A percentile compares a stretch with the other conserved stretches of the same genome.
Evolutionary conservation across 257 asterid genomes (phyloP).

Genomic region (Fraxinus excelsior): DNA sequence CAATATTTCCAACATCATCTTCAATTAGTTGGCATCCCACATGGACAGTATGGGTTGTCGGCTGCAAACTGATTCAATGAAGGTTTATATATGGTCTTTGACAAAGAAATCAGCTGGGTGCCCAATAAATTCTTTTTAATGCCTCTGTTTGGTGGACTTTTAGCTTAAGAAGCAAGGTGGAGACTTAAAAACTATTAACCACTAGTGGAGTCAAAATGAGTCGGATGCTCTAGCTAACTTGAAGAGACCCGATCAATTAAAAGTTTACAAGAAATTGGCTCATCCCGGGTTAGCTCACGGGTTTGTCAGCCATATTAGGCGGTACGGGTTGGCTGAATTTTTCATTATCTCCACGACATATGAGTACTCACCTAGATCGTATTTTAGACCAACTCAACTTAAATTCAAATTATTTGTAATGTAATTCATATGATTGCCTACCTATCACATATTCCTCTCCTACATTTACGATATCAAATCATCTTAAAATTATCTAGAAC

Average conservation of each 20-base stretch:
- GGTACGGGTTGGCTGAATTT: neutral
- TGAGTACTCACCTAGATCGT: neutral
- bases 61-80: neutral
- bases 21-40: constrained; percentile 5
- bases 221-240: neutral
- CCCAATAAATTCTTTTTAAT: neutral
- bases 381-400: neutral
- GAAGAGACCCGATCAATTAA: neutral
- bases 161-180: neutral
- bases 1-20: neutral
- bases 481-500: neutral
- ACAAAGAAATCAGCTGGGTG: neutral
- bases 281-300: too few relatives aligned
- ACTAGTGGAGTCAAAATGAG: neutral
- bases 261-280: too few relatives aligned
- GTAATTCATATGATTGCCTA: neutral
- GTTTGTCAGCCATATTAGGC: neutral
- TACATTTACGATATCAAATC: neutral
- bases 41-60: neutral
- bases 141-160: neutral
- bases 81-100: neutral
- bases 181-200: neutral
- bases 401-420: too few relatives aligned
- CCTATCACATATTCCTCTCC: too few relatives aligned
- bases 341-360: neutral